Evolutionary conservation across 495 filamentous ascomycete species (phyloP).

Genomic region (Aspergillus ellipticus): DNA sequence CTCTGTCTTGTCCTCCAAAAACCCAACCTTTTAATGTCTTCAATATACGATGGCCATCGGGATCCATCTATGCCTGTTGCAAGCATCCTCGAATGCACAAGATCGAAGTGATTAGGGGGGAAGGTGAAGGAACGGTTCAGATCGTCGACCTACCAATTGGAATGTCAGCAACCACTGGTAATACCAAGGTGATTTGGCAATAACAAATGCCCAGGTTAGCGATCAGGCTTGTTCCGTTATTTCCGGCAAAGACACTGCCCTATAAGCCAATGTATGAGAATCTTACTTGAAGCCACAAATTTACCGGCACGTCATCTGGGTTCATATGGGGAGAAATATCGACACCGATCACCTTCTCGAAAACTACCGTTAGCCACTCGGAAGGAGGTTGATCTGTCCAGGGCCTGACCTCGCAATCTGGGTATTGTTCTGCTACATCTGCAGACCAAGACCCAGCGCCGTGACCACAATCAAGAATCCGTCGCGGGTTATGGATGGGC

Average conservation of each 20-base stretch:
- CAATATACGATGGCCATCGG: conserved; percentile 76
- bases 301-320: conserved; percentile 63
- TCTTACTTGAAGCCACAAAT: conserved; percentile 66
- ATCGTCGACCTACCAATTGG: conserved; percentile 59
- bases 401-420: conserved; percentile 63
- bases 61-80: conserved; percentile 69
- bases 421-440: conserved; percentile 62
- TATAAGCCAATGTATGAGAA: background rate
- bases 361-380: conserved; percentile 17
- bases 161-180: conserved; percentile 21
- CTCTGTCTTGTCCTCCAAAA: conserved; percentile 3
- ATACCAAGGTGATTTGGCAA: background rate
- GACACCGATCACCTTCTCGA: conserved; percentile 68
- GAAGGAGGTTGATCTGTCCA: background rate
- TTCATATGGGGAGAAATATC: conserved; percentile 75
- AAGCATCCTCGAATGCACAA: conserved; percentile 84
- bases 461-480: conserved; percentile 76
- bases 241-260: background rate
- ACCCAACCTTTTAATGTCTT: conserved; percentile 65
- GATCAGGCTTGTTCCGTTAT: background rate
- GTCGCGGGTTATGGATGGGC: conserved; percentile 57
- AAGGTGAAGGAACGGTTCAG: conserved; percentile 76
- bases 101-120: conserved; percentile 72
- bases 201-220: background rate
- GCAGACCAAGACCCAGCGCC: conserved; percentile 62